Evolutionary conservation across 2,329 filamentous ascomycete genomes (phyloP).

Genomic region (Neonectria punicea): DNA sequence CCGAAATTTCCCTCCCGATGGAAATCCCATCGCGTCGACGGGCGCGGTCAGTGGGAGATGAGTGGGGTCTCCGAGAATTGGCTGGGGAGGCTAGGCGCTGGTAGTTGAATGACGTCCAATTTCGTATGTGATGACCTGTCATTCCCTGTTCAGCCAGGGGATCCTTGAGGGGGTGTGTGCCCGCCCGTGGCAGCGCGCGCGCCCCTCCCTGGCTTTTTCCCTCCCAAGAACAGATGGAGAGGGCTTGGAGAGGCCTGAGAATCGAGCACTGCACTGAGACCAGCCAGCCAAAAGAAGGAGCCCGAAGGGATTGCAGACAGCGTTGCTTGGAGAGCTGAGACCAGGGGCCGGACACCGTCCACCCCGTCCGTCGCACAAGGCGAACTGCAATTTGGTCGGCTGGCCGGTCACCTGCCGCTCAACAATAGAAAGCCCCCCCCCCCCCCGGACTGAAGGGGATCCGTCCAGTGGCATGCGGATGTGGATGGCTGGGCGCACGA

Average conservation of each 20-base stretch:
- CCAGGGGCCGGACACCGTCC: slow-evolving; percentile 33
- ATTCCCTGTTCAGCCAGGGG: slow-evolving; percentile 19
- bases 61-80: slow-evolving; percentile 32
- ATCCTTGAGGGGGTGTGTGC: slow-evolving; percentile 13
- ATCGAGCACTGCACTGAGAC: slow-evolving; percentile 6
- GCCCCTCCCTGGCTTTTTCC: background rate
- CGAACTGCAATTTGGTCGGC: slow-evolving; percentile 34
- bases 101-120: slow-evolving; percentile 44
- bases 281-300: slow-evolving; percentile 6
- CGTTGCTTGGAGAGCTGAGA: slow-evolving; percentile 29
- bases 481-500: slow-evolving; percentile 4
- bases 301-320: background rate
- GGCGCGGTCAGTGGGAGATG: slow-evolving; percentile 15
- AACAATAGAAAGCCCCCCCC: slow-evolving; percentile 25
- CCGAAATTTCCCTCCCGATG: slow-evolving; percentile 24
- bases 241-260: slow-evolving; percentile 6
- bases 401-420: slow-evolving; percentile 34
- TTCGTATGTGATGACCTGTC: slow-evolving; percentile 41
- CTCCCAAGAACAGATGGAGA: background rate
- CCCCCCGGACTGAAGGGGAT: slow-evolving; percentile 2
- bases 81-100: slow-evolving; percentile 31
- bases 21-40: slow-evolving; percentile 13
- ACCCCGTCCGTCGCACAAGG: slow-evolving; percentile 25
- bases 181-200: background rate
- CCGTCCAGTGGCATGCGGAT: background rate